A percentile compares a stretch with the other conserved stretches of the same genome.
Evolutionary conservation across 2,329 filamentous ascomycete genomes (phyloP).

Genomic region (Aspergillus puulaauensis): DNA sequence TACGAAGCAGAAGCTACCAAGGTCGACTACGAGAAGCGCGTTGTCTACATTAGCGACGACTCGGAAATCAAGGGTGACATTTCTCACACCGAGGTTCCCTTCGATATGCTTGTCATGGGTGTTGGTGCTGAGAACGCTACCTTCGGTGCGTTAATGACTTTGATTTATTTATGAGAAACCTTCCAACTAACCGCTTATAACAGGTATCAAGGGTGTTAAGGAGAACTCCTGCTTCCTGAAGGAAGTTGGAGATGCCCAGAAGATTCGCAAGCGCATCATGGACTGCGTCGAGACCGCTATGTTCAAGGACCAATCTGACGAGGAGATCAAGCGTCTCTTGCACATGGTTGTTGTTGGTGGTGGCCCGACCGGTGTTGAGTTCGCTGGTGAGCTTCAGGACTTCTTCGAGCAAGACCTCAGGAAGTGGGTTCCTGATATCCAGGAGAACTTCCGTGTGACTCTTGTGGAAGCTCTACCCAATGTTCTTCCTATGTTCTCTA

Average conservation of each 20-base stretch:
- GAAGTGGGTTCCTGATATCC: conserved; percentile 96
- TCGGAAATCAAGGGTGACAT: conserved; percentile 87
- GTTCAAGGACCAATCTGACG: conserved; percentile 89
- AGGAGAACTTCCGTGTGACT: conserved; percentile 93
- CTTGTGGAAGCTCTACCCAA: conserved; percentile 96
- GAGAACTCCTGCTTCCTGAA: conserved; percentile 98
- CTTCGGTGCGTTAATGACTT: conserved; percentile 62
- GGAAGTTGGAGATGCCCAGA: conserved; percentile 94
- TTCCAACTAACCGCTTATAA: conserved; percentile 10
- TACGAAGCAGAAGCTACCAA: conserved; percentile 97
- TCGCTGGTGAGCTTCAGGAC: conserved; percentile 95
- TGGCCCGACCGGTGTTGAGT: conserved; percentile 95
- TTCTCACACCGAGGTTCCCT: conserved; percentile 83
- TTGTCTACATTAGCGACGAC: conserved; percentile 86
- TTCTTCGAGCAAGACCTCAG: conserved; percentile 98
- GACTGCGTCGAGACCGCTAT: conserved; percentile 98
- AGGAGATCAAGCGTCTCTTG: conserved; percentile 89
- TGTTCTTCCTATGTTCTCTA: conserved; percentile 94
- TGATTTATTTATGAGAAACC: background rate
- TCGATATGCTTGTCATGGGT: conserved; percentile 97
- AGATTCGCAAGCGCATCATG: conserved; percentile 98
- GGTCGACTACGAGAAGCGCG: conserved; percentile 87
- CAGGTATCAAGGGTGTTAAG: conserved; percentile 83
- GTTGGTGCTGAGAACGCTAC: conserved; percentile 98
- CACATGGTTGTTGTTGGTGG: conserved; percentile 97